Evolutionary conservation across 352 stramenopile species (phyloP), one percentile per base, ranked within the genome.

Genomic region (Globisporangium alternatum): DNA sequence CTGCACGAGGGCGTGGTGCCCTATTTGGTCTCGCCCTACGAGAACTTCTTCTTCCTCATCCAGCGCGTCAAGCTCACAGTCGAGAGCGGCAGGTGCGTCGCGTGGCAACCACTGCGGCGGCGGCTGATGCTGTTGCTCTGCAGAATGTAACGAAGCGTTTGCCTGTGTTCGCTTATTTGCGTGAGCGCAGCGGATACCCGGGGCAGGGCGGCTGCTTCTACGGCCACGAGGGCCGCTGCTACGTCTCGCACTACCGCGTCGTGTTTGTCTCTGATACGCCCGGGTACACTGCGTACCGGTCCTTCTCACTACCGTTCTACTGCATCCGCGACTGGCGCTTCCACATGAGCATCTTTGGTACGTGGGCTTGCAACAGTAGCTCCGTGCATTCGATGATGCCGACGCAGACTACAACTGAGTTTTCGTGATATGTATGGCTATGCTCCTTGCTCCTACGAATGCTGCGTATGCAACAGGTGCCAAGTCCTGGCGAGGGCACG

Each of bases 121-220:
- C 44, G 17, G 22, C 15, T 55, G n/a, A 0, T 55, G 43, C 12
- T 44, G 7, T 9, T 30, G 15, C 6, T 8, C 13, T 2, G 19
- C 10, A 52, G 28, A 13, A 0, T 37, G 13, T 64, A 43, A 56
- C 51, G 2, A 15, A 51, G 12, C 10, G 41, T 13, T 60, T 22
- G 33, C 21, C 39, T 22, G 30, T 61, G 2, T 47, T 13, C 10
- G 56, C 22, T 39, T n/a, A n/a, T n/a, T 55, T 22, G 21, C 44
- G 7, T 54, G 17, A 25, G 12, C 28, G 31, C 49, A 93, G 85
- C 70, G 82, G 85, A 6, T 93, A 93, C 66, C 85, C 85, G 25
- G 85, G 85, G n/a, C 75, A 91, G 67, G 85, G 85, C 57, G 82
- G 85, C 48, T 93, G 82, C 67, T 93, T 91, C 68, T 91, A 90